These are phyloP conservation scores for Sanghuangporus baumii DNA, from an alignment of 1,284 basidiomycete species.

Conservation along the genomic window DNA sequence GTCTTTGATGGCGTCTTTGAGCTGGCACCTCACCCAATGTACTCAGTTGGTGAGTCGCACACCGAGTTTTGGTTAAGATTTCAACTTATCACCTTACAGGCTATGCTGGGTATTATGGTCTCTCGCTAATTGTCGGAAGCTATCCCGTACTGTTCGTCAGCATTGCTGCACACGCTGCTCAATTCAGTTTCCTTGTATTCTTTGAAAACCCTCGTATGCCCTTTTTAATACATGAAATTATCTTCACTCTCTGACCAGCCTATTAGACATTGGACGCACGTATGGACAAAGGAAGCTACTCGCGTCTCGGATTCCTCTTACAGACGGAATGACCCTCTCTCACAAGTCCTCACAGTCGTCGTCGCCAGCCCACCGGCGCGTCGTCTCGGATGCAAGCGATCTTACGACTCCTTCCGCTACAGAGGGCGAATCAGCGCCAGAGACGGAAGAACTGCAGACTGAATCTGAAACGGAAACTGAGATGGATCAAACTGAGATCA, in stretches of 20 bases:
- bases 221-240: not conserved
- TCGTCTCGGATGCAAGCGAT: slow-evolving; percentile 20
- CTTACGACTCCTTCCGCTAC: slow-evolving; percentile 60
- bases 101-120: slow-evolving; percentile 94
- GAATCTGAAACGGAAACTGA: slow-evolving; percentile 53
- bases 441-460: slow-evolving; percentile 64
- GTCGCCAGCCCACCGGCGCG: slow-evolving; percentile 19
- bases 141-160: slow-evolving; percentile 92
- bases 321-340: slow-evolving; percentile 16
- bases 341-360: not conserved
- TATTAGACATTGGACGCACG: slow-evolving; percentile 82
- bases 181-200: slow-evolving; percentile 94
- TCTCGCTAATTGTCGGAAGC: slow-evolving; percentile 85
- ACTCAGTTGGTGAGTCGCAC: slow-evolving; percentile 73
- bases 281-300: slow-evolving; percentile 88
- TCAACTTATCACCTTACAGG: slow-evolving; percentile 37
- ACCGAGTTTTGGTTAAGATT: not conserved
- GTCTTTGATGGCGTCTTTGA: slow-evolving; percentile 99
- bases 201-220: slow-evolving; percentile 94
- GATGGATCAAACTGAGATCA: slow-evolving; percentile 26
- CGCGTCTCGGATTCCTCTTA: slow-evolving; percentile 72
- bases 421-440: slow-evolving; percentile 67
- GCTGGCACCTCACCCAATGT: slow-evolving; percentile 88
- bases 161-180: slow-evolving; percentile 87
- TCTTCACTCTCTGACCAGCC: not conserved